phyloP scores from a whole-genome alignment of 1,284 basidiomycete genomes.

The Fomitopsis betulina region DNA sequence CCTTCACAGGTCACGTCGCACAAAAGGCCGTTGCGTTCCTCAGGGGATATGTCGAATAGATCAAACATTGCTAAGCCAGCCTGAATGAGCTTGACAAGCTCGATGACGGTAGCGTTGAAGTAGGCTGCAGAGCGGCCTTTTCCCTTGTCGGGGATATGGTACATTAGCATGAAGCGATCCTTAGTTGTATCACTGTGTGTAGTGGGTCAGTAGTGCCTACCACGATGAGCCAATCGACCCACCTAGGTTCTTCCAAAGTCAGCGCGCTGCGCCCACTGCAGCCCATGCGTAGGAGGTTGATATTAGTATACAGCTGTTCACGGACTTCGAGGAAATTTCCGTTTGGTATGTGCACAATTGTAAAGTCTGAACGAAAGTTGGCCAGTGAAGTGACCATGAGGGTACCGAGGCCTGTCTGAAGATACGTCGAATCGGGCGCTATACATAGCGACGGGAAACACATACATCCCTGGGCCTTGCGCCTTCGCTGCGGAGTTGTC shows the following conservation, averaged over 20 bases:
- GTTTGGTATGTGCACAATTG: constrained; percentile 69
- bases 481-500: constrained; percentile 56
- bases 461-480: constrained; percentile 64
- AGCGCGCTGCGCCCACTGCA: constrained; percentile 71
- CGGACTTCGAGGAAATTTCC: constrained; percentile 60
- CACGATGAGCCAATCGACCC: constrained; percentile 5
- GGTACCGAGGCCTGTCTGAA: constrained; percentile 58
- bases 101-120: constrained; percentile 62
- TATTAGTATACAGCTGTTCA: constrained; percentile 71
- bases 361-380: constrained; percentile 80
- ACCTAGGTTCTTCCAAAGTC: constrained; percentile 72
- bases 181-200: constrained; percentile 65
- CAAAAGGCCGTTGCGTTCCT: constrained; percentile 56
- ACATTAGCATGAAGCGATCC: constrained; percentile 68
- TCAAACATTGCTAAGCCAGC: constrained; percentile 66
- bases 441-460: constrained; percentile 1
- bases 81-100: constrained; percentile 70
- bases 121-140: constrained; percentile 23
- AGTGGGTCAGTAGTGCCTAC: not conserved
- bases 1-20: constrained; percentile 72
- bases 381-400: constrained; percentile 80
- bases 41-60: constrained; percentile 43
- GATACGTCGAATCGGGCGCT: not conserved
- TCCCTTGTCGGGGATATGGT: constrained; percentile 49
- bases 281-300: constrained; percentile 74